phyloP scores from a whole-genome alignment of 2,329 filamentous ascomycete genomes.

The Trichoderma endophyticum region DNA sequence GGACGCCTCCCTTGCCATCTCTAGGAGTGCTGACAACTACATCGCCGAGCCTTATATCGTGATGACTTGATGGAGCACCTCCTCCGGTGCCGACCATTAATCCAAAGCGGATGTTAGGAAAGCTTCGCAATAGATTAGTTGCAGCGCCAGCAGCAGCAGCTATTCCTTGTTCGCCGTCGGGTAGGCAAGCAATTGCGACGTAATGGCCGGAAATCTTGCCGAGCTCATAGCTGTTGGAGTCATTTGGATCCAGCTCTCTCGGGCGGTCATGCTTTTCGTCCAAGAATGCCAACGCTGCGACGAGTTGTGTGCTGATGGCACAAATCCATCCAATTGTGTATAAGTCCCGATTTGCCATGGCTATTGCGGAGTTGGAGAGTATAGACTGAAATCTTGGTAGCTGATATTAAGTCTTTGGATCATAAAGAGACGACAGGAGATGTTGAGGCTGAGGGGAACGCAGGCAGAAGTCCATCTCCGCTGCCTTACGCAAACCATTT shows the following conservation, averaged over 20 bases:
- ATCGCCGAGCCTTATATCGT: background rate
- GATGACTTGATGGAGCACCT: background rate
- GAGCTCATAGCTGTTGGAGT: background rate
- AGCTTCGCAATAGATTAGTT: background rate
- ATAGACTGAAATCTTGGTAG: background rate
- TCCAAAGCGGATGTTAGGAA: background rate
- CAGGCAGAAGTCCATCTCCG: background rate
- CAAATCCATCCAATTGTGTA: background rate
- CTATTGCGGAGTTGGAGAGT: background rate
- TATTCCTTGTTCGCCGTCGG: background rate
- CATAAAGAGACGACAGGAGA: background rate
- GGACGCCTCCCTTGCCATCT: background rate
- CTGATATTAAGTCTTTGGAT: background rate
- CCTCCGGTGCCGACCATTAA: background rate
- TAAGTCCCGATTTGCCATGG: background rate
- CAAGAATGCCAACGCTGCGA: background rate
- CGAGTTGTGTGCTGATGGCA: background rate
- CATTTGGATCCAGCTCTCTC: background rate
- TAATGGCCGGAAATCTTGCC: background rate
- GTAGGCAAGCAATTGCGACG: background rate
- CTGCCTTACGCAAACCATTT: background rate
- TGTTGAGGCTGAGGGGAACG: fast-evolving
- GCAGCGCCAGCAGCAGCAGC: background rate
- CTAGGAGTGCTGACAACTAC: background rate
- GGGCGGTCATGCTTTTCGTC: background rate